These are phyloP conservation scores for Saccharomycopsis phalli DNA, from an alignment of 1,139 yeast genomes.

Conservation along the genomic window DNA sequence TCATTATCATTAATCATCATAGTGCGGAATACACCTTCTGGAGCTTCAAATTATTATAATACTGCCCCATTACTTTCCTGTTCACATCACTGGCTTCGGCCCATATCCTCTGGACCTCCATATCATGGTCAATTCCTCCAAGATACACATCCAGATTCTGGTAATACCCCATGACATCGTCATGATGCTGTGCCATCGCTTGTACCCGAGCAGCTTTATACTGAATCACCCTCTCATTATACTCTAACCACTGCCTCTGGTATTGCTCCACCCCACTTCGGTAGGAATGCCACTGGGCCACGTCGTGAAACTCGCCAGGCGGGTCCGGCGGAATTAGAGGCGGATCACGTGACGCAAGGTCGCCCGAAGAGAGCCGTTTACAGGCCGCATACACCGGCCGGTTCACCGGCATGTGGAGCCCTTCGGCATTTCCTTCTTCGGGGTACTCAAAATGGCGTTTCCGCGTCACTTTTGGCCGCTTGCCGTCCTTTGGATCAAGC, in stretches of 20 bases:
- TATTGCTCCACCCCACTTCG: constrained; percentile 6
- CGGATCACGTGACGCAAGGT: constrained; percentile 3
- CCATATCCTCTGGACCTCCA: constrained; percentile 10
- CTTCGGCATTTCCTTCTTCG: constrained; percentile 1
- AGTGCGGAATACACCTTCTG: background rate
- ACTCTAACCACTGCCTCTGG: constrained; percentile 9
- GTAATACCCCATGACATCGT: constrained; percentile 1
- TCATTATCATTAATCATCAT: too few species aligned
- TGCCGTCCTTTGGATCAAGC: constrained; percentile 6
- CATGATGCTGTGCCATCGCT: constrained; percentile 1
- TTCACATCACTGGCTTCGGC: constrained; percentile 3
- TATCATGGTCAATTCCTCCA: constrained; percentile 6
- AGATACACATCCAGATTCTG: constrained; percentile 9
- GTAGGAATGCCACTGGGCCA: constrained; percentile 11
- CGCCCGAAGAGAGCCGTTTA: constrained; percentile 1
- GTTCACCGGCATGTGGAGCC: constrained; percentile 19
- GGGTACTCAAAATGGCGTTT: background rate
- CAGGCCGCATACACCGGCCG: constrained; percentile 1
- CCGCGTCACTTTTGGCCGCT: background rate
- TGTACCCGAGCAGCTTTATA: constrained; percentile 2
- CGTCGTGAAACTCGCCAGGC: too few species aligned
- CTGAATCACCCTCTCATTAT: constrained; percentile 3
- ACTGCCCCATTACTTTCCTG: constrained; percentile 11
- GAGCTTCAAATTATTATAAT: constrained; percentile 3
- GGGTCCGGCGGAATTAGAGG: constrained; percentile 7